Percentiles rank a stretch among this genome's conserved stretches.
These are phyloP conservation scores for Sclerotiophoma versabilis DNA, from an alignment of 2,329 filamentous ascomycete genomes.

Conservation along the genomic window DNA sequence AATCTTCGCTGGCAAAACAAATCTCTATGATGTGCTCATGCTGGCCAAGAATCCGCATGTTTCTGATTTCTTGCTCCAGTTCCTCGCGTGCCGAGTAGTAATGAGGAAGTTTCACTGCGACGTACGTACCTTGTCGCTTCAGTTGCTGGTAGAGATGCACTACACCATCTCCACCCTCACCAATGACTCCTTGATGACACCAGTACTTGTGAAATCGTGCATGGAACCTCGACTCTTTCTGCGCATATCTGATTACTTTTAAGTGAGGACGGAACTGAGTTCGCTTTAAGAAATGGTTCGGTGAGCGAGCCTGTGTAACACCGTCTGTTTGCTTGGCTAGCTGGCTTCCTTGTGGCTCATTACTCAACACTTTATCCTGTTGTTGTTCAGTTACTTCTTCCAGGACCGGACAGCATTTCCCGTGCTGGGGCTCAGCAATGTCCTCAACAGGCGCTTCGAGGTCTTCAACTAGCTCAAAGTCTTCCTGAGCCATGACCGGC, in stretches of 20 bases:
- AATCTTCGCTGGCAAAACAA: constrained; percentile 5
- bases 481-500: neutral
- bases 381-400: neutral
- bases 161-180: constrained; percentile 18
- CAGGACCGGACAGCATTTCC: no score
- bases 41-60: neutral
- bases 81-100: neutral
- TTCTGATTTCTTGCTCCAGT: neutral
- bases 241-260: neutral
- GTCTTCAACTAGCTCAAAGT: neutral
- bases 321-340: neutral
- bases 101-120: constrained; percentile 10
- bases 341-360: neutral
- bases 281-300: neutral
- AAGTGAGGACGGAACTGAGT: neutral
- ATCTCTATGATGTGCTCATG: constrained; percentile 7
- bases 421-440: neutral
- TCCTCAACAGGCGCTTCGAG: neutral
- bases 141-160: constrained; percentile 8
- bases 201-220: neutral
- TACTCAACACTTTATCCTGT: neutral
- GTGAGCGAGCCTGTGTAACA: neutral
- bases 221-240: neutral
- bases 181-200: constrained; percentile 2
- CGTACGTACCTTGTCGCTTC: neutral